Base-by-base conservation (phyloP, 1,284 basidiomycete genomes). In the Inonotus obliquus region DNA sequence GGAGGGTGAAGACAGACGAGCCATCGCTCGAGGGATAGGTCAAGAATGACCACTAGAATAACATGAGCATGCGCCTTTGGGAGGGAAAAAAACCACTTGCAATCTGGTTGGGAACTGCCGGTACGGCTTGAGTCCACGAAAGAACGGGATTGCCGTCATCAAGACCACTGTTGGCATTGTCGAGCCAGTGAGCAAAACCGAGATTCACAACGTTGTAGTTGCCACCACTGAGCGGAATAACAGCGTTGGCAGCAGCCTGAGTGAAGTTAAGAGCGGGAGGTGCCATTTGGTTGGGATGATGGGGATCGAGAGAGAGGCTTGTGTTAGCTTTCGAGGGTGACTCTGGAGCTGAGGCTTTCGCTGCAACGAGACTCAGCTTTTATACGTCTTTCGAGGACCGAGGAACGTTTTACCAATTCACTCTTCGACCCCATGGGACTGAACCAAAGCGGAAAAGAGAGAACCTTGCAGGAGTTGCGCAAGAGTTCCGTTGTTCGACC, bases 61-160 rank as follows among this genome's bases (percentile, higher is more conserved):
- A 1, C n/a, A 38, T 59, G 4, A 45, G 44, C 35, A 25, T n/a
- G 19, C 4, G 19, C 23, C 9, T 1, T 53, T 10, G 21, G n/a
- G 19, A 14, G 53, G 17, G 7, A 9, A 35, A 25, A 23, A 14
- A 2, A 27, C 6, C 17, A 27, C 35, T 27, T 37, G 57, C 54
- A 19, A 47, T 23, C n/a, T 57, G 60, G 47, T 56, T 56, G 14
- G 38, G 29, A 29, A 56, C 52, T 52, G 45, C 25, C 19, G 57
- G 56, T 17, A 27, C 37, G 29, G 53, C 59, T 21, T 52, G 44
- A 25, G 5, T 7, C 48, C 56, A 58, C 13, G 61, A 53, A 25
- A 62, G 32, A 55, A 62, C 44, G 23, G 61, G 56, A 17, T 62
- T 62, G 13, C 56, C 61, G 39, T 62, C 61, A 38, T 14, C 17